These are phyloP conservation scores for Paxillus rubicundulus DNA, from an alignment of 768 basidiomycete species.

Conservation along the genomic window DNA sequence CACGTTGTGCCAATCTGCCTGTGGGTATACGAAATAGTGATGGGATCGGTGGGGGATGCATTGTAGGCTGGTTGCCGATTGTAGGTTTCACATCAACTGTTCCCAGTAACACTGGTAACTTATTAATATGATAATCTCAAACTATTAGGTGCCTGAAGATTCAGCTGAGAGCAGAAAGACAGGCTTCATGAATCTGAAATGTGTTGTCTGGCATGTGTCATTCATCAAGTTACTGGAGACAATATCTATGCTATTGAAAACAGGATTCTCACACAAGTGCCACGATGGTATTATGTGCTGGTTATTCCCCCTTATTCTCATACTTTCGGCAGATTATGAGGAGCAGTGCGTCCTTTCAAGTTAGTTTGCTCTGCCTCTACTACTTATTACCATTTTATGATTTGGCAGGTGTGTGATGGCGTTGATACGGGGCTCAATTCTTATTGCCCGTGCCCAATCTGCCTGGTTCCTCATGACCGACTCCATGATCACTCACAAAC, in stretches of 20 bases:
- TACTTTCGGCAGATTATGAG: slow-evolving; percentile 42
- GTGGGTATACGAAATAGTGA: slow-evolving; percentile 11
- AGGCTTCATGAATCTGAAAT: slow-evolving; percentile 30
- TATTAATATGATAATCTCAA: not conserved
- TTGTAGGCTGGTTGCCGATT: slow-evolving; percentile 6
- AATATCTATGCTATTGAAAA: slow-evolving; percentile 15
- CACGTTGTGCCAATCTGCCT: slow-evolving; percentile 11
- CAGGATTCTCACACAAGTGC: slow-evolving; percentile 20
- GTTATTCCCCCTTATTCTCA: slow-evolving; percentile 36
- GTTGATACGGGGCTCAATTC: slow-evolving; percentile 28
- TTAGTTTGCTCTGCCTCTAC: too few relatives aligned
- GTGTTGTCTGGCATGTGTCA: slow-evolving; percentile 34
- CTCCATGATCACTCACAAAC: slow-evolving; percentile 16
- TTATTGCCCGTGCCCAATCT: slow-evolving; percentile 36
- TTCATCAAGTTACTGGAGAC: slow-evolving; percentile 28
- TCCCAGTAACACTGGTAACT: too few relatives aligned
- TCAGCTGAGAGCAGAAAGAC: slow-evolving; percentile 24
- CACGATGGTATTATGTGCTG: slow-evolving; percentile 21
- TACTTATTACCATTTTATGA: not conserved
- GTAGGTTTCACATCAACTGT: not conserved
- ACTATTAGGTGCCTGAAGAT: slow-evolving; percentile 28
- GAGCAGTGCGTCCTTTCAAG: slow-evolving; percentile 36
- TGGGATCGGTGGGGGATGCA: slow-evolving; percentile 9
- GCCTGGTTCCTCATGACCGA: slow-evolving; percentile 29
- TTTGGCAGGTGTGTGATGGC: slow-evolving; percentile 35